Evolutionary conservation across 2,329 filamentous ascomycete genomes (phyloP).

Genomic region (Lizonia empirigonia): DNA sequence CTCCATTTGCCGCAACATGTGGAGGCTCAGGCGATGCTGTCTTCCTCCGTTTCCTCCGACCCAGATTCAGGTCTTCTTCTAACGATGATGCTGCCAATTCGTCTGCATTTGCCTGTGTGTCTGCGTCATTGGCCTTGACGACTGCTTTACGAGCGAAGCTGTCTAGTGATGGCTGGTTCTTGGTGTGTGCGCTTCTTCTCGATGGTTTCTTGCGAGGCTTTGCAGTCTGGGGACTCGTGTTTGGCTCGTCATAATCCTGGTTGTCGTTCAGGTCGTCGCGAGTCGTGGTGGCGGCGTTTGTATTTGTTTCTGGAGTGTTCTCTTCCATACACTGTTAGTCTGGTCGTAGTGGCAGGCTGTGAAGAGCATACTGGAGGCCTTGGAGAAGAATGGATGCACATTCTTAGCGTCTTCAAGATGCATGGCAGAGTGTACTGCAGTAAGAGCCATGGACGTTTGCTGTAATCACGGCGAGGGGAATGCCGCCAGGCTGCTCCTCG

Average conservation of each 20-base stretch:
- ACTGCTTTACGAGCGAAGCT: slow-evolving; percentile 28
- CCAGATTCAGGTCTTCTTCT: slow-evolving; percentile 38
- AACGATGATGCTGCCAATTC: slow-evolving; percentile 20
- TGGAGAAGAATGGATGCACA: slow-evolving; percentile 50
- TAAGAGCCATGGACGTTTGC: slow-evolving; percentile 43
- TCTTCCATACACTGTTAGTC: slow-evolving; percentile 23
- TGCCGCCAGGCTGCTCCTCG: neutral
- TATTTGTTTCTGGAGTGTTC: slow-evolving; percentile 16
- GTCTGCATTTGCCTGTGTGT: neutral
- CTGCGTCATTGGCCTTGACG: neutral
- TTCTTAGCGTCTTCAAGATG: slow-evolving; percentile 42
- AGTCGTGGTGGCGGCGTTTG: neutral
- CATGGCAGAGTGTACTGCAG: slow-evolving; percentile 47
- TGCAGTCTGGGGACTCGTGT: slow-evolving; percentile 19
- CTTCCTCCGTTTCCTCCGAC: slow-evolving; percentile 47
- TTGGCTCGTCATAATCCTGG: slow-evolving; percentile 25
- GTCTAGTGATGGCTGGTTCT: slow-evolving; percentile 37
- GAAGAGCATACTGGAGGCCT: slow-evolving; percentile 29
- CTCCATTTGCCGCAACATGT: neutral
- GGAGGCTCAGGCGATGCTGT: slow-evolving; percentile 38
- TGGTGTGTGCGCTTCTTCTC: slow-evolving; percentile 25
- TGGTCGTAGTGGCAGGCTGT: too few relatives aligned
- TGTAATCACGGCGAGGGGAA: slow-evolving; percentile 1
- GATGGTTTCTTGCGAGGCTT: slow-evolving; percentile 32
- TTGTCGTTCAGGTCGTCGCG: slow-evolving; percentile 25